Base-by-base conservation (phyloP, 1,139 yeast genomes). In the Sugiyamaella japonica region DNA sequence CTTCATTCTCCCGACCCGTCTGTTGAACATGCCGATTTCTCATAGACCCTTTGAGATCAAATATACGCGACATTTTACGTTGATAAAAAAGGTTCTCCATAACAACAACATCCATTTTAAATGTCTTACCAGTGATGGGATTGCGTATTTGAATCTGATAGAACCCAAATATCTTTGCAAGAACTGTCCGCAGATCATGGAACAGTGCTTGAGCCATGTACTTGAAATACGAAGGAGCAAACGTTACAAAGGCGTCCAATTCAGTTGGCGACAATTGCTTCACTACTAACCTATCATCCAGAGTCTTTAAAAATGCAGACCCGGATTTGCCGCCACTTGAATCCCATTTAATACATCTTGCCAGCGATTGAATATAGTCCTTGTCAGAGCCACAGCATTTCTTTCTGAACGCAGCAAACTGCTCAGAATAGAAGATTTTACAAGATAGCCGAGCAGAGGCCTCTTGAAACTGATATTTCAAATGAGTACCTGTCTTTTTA, bases 1-100 rank as follows among this genome's bases (percentile, higher is more conserved):
- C 99, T 70, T 95, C 98, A 66, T 95, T 90, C 61, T 87, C 97
- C 65, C 84, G 84, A 5, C 99, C 99, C 0, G 99, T 95, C 69
- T 91, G 97, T 62, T 93, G 87, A 34, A 91, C 99, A 66, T 91
- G 98, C 59, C 99, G 78, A 70, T 95, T 95, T 59, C 99, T 77
- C 99, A 95, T 93, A 0, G 98, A 90, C 0, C 99, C 99, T 71
- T 95, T 95, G 69, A 95, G 78, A 70, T 95, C 99, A 72, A 93
- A 95, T 45, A 93, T 90, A 38, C 98, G 76, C 15, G 90, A 80
- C 56, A 95, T 86, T 61, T 86, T 86, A 55, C 85, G 81, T 64
- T 88, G 87, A 70, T 91, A 93, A 52, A 93, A 93, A 56, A 95
- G 73, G 66, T 95, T 93, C 72, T 95, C 99, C 97, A 91, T 93